phyloP scores from a whole-genome alignment of 2,329 filamentous ascomycete species.

The Thielaviopsis cerberus region DNA sequence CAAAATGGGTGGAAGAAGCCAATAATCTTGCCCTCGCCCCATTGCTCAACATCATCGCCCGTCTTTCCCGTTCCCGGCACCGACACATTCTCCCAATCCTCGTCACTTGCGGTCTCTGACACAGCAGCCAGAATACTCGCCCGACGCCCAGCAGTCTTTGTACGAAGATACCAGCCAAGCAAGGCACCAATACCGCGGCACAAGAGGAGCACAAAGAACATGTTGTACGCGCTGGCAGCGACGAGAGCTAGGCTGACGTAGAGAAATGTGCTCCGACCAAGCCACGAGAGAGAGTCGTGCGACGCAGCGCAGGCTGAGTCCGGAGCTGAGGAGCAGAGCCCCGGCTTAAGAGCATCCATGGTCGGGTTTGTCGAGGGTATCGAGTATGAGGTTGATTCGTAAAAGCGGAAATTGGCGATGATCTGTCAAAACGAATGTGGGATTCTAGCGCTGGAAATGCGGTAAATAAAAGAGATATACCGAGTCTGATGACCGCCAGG shows the following conservation, averaged over 20 bases:
- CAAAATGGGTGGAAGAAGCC: conserved; percentile 98
- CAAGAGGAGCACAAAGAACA: conserved; percentile 20
- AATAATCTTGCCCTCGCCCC: conserved; percentile 54
- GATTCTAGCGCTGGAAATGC: background rate
- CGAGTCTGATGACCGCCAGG: background rate
- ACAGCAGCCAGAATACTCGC: conserved; percentile 34
- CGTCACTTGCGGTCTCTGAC: conserved; percentile 25
- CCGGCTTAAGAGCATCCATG: conserved; percentile 3
- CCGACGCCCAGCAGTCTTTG: conserved; percentile 44
- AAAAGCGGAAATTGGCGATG: background rate
- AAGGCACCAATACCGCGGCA: conserved; percentile 23
- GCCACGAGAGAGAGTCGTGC: background rate
- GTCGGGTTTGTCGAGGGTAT: background rate
- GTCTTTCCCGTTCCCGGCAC: conserved; percentile 14
- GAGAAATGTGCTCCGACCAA: background rate
- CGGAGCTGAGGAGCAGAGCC: conserved; percentile 1
- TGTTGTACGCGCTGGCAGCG: conserved; percentile 4
- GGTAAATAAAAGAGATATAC: background rate
- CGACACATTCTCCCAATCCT: conserved; percentile 50
- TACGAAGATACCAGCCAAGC: conserved; percentile 42
- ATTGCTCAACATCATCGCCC: conserved; percentile 29
- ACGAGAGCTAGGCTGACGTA: conserved; percentile 7
- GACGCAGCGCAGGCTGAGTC: conserved; percentile 1
- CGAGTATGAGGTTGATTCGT: background rate
- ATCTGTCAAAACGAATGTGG: background rate